These are phyloP conservation scores for Podosphaera xanthii DNA, from an alignment of 2,329 filamentous ascomycete genomes.

Conservation along the genomic window DNA sequence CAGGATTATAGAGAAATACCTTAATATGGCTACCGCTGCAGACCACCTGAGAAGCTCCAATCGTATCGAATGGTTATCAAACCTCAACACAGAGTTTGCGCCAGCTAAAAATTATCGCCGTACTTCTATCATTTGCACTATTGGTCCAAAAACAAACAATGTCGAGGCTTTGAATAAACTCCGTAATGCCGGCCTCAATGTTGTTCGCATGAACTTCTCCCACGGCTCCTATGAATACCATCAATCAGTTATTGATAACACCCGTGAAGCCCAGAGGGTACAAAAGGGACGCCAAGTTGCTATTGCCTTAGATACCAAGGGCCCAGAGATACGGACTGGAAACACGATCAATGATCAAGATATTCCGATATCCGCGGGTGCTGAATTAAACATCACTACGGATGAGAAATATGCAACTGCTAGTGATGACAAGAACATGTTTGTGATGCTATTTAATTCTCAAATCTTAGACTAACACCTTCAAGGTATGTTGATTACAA, in stretches of 20 bases:
- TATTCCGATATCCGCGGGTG: constrained; percentile 61
- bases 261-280: constrained; percentile 60
- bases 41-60: constrained; percentile 64
- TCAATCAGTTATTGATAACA: constrained; percentile 93
- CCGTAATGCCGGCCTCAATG: constrained; percentile 76
- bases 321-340: constrained; percentile 70
- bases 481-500: constrained; percentile 90
- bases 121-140: constrained; percentile 96
- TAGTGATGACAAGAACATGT: constrained; percentile 88
- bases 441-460: constrained; percentile 17
- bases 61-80: constrained; percentile 40
- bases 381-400: constrained; percentile 85
- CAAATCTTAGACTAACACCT: not conserved
- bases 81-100: constrained; percentile 67
- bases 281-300: constrained; percentile 71
- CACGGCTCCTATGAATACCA: constrained; percentile 91
- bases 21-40: constrained; percentile 37
- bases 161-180: constrained; percentile 92
- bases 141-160: constrained; percentile 97
- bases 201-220: constrained; percentile 99
- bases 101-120: constrained; percentile 81
- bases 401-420: constrained; percentile 74
- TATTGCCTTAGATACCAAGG: constrained; percentile 74
- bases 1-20: not conserved
- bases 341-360: constrained; percentile 50